Conservation (phyloP, 2,329 filamentous ascomycete species). For the Scedosporium aurantiacum region DNA sequence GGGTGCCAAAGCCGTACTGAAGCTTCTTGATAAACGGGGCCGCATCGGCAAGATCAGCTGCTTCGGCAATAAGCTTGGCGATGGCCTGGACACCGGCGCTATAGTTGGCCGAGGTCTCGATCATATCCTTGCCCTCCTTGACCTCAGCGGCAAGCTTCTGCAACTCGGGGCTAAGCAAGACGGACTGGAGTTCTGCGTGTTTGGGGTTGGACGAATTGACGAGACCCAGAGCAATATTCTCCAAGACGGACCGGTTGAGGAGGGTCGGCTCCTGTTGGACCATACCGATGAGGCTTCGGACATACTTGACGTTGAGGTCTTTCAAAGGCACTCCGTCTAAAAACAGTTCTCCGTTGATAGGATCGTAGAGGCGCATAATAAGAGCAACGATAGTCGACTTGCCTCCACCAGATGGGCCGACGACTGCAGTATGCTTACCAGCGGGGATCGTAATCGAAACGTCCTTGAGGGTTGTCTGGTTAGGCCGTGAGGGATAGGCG, state of each 20-base stretch:
- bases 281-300: conserved; percentile 30
- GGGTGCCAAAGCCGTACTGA: conserved; percentile 41
- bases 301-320: conserved; percentile 32
- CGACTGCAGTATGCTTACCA: conserved; percentile 41
- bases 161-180: conserved; percentile 38
- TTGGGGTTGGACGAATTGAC: conserved; percentile 29
- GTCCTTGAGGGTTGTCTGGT: conserved; percentile 28
- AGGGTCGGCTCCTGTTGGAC: conserved; percentile 36
- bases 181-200: conserved; percentile 28
- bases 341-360: conserved; percentile 32
- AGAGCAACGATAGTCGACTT: conserved; percentile 47
- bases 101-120: conserved; percentile 28
- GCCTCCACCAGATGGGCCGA: conserved; percentile 46
- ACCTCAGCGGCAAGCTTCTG: conserved; percentile 39
- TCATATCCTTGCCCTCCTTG: conserved; percentile 37
- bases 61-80: conserved; percentile 35
- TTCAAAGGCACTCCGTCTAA: conserved; percentile 37
- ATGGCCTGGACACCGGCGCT: conserved; percentile 37
- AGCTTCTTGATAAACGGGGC: conserved; percentile 41
- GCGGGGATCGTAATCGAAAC: conserved; percentile 36
- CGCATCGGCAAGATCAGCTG: conserved; percentile 49
- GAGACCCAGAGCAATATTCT: conserved; percentile 40
- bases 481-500: conserved; percentile 31
- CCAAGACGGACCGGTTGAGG: conserved; percentile 33
- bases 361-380: conserved; percentile 46